phyloP scores from a whole-genome alignment of 108 stramenopile species.

The Pseudonitzschia multiseries region DNA sequence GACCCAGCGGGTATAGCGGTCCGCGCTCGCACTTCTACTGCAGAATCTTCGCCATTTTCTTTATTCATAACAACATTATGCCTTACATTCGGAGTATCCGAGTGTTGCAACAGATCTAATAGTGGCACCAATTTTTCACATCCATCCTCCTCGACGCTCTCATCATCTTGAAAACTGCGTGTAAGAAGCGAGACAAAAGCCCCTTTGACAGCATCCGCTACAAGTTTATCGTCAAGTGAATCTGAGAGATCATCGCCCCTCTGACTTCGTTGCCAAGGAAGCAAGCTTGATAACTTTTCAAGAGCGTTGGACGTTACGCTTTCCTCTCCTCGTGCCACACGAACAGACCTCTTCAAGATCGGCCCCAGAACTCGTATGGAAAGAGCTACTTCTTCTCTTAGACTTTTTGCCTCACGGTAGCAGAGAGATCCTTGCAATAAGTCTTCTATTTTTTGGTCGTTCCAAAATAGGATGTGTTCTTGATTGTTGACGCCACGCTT shows the following conservation, averaged over 20 bases:
- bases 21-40: slow-evolving; percentile 62
- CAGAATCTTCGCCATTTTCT: slow-evolving; percentile 44
- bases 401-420: slow-evolving; percentile 51
- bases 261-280: slow-evolving; percentile 20
- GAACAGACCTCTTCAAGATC: slow-evolving; percentile 46
- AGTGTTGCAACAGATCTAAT: slow-evolving; percentile 72
- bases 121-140: slow-evolving; percentile 66
- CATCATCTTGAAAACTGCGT: slow-evolving; percentile 67
- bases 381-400: slow-evolving; percentile 59
- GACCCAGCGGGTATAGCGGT: slow-evolving; percentile 45
- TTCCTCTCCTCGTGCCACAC: slow-evolving; percentile 52
- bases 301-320: background rate
- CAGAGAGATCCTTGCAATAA: slow-evolving; percentile 58
- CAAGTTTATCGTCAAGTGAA: slow-evolving; percentile 30
- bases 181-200: slow-evolving; percentile 71
- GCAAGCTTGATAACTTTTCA: slow-evolving; percentile 1
- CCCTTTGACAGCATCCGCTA: slow-evolving; percentile 61
- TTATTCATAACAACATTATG: slow-evolving; percentile 19
- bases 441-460: slow-evolving; percentile 51
- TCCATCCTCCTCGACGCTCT: slow-evolving; percentile 33
- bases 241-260: slow-evolving; percentile 6
- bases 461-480: slow-evolving; percentile 80
- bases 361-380: slow-evolving; percentile 50
- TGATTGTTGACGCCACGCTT: slow-evolving; percentile 61
- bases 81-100: slow-evolving; percentile 58